phyloP scores from a whole-genome alignment of 352 stramenopile genomes.

The Phytophthora sp. region DNA sequence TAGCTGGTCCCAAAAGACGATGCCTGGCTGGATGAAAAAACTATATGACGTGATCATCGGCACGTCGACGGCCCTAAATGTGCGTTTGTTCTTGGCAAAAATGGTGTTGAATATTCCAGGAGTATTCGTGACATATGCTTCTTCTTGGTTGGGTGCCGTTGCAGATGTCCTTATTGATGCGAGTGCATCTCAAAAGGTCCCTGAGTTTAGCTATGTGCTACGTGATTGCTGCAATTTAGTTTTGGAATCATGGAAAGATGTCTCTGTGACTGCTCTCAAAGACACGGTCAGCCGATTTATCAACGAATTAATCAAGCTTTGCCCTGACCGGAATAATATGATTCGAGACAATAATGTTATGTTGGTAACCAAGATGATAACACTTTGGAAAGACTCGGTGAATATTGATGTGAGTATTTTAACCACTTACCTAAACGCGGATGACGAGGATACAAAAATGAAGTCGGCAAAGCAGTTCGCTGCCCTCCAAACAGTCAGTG shows the following conservation, averaged over 20 bases:
- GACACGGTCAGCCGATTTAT: conserved; percentile 52
- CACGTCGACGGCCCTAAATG: conserved; percentile 47
- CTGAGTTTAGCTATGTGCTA: conserved; percentile 81
- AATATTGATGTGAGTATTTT: conserved; percentile 48
- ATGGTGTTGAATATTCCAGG: conserved; percentile 70
- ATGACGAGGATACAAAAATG: conserved; percentile 45
- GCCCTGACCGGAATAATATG: conserved; percentile 51
- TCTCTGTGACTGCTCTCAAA: conserved; percentile 20
- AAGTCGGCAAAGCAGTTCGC: conserved; percentile 53
- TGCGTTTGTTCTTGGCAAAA: conserved; percentile 76
- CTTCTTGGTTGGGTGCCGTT: conserved; percentile 59
- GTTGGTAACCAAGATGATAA: conserved; percentile 59
- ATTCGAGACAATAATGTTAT: conserved; percentile 77
- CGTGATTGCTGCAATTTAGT: conserved; percentile 74
- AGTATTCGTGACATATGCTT: conserved; percentile 59
- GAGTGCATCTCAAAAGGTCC: conserved; percentile 27
- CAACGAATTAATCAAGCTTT: conserved; percentile 62
- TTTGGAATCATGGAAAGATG: conserved; percentile 56
- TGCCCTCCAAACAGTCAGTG: conserved; percentile 69
- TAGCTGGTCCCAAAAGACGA: conserved; percentile 50
- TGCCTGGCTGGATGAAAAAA: conserved; percentile 86
- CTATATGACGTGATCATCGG: conserved; percentile 59
- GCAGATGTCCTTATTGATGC: conserved; percentile 61
- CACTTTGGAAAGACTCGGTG: conserved; percentile 57
- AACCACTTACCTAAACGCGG: conserved; percentile 39